phyloP scores from a whole-genome alignment of 352 stramenopile species.

The Phytopythium oedochilum region DNA sequence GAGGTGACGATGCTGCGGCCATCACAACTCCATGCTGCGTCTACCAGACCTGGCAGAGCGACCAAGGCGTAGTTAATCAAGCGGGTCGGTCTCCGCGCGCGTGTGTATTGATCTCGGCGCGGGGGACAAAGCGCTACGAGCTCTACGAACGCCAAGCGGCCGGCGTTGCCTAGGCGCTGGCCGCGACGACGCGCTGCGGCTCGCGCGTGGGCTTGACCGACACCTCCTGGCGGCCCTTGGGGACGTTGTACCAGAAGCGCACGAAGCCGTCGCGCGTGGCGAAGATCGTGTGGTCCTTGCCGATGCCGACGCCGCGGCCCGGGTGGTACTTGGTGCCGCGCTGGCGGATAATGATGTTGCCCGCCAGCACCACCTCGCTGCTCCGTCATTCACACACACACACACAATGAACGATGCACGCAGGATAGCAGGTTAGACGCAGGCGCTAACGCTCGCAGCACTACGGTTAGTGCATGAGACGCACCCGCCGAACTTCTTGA shows the following conservation, averaged over 20 bases:
- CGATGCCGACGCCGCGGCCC: slow-evolving; percentile 92
- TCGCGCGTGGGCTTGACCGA: slow-evolving; percentile 76
- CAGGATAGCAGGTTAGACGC: background rate
- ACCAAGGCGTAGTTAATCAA: background rate
- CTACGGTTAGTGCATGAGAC: too few relatives aligned
- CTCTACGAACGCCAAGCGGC: background rate
- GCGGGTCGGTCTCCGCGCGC: background rate
- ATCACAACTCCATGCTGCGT: too few relatives aligned
- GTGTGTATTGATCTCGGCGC: slow-evolving; percentile 1
- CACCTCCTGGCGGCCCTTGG: slow-evolving; percentile 82
- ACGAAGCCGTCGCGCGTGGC: slow-evolving; percentile 85
- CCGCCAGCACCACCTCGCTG: slow-evolving; percentile 84
- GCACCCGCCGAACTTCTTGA: slow-evolving; percentile 96
- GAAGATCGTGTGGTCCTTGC: slow-evolving; percentile 94
- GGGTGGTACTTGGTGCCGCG: slow-evolving; percentile 95
- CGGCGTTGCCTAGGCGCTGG: background rate
- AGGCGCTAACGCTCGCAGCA: background rate
- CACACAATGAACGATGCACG: background rate
- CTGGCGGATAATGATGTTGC: slow-evolving; percentile 98
- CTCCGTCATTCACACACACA: background rate
- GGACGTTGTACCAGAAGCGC: slow-evolving; percentile 88
- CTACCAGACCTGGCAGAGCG: too few relatives aligned
- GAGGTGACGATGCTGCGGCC: too few relatives aligned
- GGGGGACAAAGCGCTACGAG: background rate
- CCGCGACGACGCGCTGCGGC: slow-evolving; percentile 28